These are phyloP conservation scores for Aspergillus taichungensis DNA, from an alignment of 495 filamentous ascomycete species.

Conservation along the genomic window DNA sequence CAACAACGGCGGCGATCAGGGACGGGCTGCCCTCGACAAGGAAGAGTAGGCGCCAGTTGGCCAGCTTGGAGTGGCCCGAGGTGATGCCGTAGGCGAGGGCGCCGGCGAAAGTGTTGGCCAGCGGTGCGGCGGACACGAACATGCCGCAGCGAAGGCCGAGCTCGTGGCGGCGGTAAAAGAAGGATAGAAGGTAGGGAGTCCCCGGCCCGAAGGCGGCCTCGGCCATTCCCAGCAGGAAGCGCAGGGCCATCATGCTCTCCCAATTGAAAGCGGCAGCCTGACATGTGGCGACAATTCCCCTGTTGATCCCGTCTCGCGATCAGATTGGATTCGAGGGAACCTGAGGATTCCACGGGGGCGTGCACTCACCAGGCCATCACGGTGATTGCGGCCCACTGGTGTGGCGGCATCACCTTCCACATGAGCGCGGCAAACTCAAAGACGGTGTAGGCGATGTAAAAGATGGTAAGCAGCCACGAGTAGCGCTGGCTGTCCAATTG, in stretches of 20 bases:
- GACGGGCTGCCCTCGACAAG: conserved; percentile 75
- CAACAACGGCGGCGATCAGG: conserved; percentile 52
- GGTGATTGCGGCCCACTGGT: conserved; percentile 41
- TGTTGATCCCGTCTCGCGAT: conserved; percentile 10
- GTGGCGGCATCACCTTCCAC: conserved; percentile 60
- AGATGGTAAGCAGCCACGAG: conserved; percentile 70
- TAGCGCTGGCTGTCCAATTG: conserved; percentile 42
- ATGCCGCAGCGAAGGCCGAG: conserved; percentile 68
- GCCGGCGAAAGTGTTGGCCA: conserved; percentile 77
- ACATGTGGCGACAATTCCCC: conserved; percentile 49
- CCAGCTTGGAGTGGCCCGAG: conserved; percentile 52
- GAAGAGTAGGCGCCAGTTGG: conserved; percentile 76
- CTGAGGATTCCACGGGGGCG: not conserved
- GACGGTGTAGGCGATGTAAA: conserved; percentile 55
- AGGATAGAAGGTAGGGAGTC: conserved; percentile 65
- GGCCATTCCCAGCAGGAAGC: conserved; percentile 57
- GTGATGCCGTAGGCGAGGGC: conserved; percentile 80
- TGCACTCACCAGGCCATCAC: conserved; percentile 39
- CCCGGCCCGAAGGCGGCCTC: conserved; percentile 62
- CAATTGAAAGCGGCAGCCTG: conserved; percentile 55
- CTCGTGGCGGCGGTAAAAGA: conserved; percentile 77
- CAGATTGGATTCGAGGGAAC: not conserved
- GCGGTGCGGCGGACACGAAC: conserved; percentile 67
- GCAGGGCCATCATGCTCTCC: conserved; percentile 55
- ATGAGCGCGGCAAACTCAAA: conserved; percentile 65